Base-by-base conservation (phyloP, 2,329 filamentous ascomycete species). In the Talaromyces amestolkiae region DNA sequence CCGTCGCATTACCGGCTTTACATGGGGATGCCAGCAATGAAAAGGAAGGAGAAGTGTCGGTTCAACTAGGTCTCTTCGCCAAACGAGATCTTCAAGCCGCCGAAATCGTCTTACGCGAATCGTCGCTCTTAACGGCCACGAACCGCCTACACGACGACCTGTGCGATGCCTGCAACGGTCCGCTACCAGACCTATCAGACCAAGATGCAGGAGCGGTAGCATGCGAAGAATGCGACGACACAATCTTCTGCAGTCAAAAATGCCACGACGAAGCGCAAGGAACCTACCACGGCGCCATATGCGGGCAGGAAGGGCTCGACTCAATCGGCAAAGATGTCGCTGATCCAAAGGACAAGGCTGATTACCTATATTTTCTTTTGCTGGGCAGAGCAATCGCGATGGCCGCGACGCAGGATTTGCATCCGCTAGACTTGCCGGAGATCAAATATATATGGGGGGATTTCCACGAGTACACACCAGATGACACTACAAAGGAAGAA, bases 21-120 rank as follows among this genome's bases (percentile, higher is more conserved):
- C 81, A 88, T 11, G 82, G 53, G 6, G 59, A 51, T 5, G 3
- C 35, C 15, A 56, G 67, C 10, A 61, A 9, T 9, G 63, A 71
- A 47, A 41, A 67, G 33, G 65, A 71, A 19, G 72, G 74, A 24
- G 74, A 85, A 58, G 80, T 81, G 27, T 85, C 84, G 3, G 85
- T 84, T 65, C 95, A 99, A 77, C 85, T 99, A 0, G 95, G 95
- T 4, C 85, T 99, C 3, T 98, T 98, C 75, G 94, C 93, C 8
- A 91, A 88, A 71, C 86, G 91, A 68, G 89, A 96, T 69, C 91
- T 98, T 43, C 79, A 82, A 0, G 87, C 92, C 0, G 91, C 91
- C 10, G 91, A 96, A 75, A 82, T 85, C 6, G 87, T 97, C 1
- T 84, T 99, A 35, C 82, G 86, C 58, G 95, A 99, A 74, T 91